Conservation (phyloP, 140 eudicot genomes). For the Ambrosia hybrid region DNA sequence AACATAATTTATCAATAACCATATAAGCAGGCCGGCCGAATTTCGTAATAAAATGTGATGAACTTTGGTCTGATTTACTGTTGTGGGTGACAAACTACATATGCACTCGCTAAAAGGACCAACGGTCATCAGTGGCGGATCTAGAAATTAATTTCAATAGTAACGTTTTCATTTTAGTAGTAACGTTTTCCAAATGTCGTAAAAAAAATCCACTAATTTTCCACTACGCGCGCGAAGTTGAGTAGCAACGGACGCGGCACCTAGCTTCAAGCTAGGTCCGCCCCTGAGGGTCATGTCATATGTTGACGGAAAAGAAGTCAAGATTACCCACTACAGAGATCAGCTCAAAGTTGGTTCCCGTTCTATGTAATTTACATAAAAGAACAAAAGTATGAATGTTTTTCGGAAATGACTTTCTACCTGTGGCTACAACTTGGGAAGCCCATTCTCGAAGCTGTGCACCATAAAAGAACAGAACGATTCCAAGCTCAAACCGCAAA, state of each 20-base stretch:
- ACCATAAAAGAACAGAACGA: conserved; percentile 67
- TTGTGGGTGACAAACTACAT: background rate
- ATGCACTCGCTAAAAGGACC: no score
- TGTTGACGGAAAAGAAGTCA: background rate
- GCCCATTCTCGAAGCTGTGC: conserved; percentile 71
- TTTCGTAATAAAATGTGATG: background rate
- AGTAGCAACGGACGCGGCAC: no score
- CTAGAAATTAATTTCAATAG: no score
- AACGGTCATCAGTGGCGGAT: no score
- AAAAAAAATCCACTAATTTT: no score
- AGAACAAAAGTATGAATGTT: background rate
- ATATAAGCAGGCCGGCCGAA: background rate
- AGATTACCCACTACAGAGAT: background rate
- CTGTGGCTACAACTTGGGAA: conserved; percentile 53
- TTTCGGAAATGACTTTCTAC: conserved; percentile 26
- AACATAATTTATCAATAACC: background rate
- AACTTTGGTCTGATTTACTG: background rate
- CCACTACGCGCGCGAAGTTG: no score
- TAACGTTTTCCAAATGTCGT: no score
- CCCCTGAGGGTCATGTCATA: no score
- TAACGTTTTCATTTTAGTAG: no score
- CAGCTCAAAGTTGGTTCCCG: background rate
- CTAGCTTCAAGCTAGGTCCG: no score
- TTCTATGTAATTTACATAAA: conserved; percentile 10
- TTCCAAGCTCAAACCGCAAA: conserved; percentile 63